phyloP scores from a whole-genome alignment of 345 rosid species.

The Erodium maritimum region DNA sequence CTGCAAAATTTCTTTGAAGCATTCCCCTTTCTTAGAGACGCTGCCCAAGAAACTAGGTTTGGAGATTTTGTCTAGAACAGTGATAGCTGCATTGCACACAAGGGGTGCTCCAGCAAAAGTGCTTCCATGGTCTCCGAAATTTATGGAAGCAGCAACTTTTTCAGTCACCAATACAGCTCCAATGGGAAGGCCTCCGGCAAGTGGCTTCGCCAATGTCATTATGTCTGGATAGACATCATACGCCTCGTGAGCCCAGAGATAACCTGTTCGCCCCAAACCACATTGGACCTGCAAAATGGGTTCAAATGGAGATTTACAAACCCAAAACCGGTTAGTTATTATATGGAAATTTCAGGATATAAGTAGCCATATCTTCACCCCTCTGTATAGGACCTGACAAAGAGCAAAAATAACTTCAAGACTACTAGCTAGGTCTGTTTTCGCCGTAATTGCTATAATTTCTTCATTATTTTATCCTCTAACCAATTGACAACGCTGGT shows the following conservation, averaged over 20 bases:
- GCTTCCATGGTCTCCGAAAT: slow-evolving; percentile 78
- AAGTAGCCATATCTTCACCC: too few relatives aligned
- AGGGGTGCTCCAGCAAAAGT: slow-evolving; percentile 85
- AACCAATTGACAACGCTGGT: too few relatives aligned
- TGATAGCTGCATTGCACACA: slow-evolving; percentile 52
- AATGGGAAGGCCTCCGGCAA: slow-evolving; percentile 89
- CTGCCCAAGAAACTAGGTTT: slow-evolving; percentile 61
- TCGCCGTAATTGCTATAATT: too few relatives aligned
- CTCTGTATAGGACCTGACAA: too few relatives aligned
- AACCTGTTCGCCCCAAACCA: slow-evolving; percentile 73
- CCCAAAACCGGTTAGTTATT: too few relatives aligned
- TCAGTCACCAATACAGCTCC: slow-evolving; percentile 73
- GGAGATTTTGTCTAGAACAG: slow-evolving; percentile 67
- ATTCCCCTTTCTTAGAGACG: slow-evolving; percentile 49
- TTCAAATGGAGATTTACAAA: not conserved
- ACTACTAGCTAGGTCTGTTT: too few relatives aligned
- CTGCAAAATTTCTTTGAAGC: slow-evolving; percentile 45
- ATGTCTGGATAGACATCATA: slow-evolving; percentile 62
- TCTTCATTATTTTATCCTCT: too few relatives aligned
- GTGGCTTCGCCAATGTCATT: slow-evolving; percentile 93
- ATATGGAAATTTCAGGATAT: too few relatives aligned
- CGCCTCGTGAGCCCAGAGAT: slow-evolving; percentile 73
- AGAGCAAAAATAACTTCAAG: too few relatives aligned
- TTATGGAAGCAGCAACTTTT: slow-evolving; percentile 59
- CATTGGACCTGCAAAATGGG: slow-evolving; percentile 54